Base-by-base conservation (phyloP, 164 flowering plant genomes). In the Cinnamomum micranthum region DNA sequence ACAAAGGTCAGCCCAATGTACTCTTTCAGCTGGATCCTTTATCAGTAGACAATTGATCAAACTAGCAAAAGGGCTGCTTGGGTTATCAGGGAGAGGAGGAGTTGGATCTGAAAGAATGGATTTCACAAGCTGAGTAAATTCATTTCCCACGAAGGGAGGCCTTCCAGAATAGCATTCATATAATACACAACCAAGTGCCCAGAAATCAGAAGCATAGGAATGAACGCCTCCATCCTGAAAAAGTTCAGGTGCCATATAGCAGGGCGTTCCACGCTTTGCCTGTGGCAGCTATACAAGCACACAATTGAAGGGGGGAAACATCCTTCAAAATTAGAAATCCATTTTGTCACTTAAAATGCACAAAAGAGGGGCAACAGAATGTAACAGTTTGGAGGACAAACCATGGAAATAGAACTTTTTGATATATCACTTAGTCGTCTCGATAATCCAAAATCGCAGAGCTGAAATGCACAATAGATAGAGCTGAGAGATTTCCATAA, bases 131-230 rank as follows among this genome's bases (percentile, higher is more conserved):
- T 90, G 93, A 74, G 99, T 96, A 74, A 96, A 91, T 77, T 94
- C 96, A 76, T 80, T 88, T 65, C 88, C 97, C 73, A 91, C 83
- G 84, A 92, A 96, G 24, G 99, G 99, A 78, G 97, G 99, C 77
- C 82, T 87, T 51, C 99, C 99, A 17, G 91, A 76, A 75, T 92
- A 96, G 81, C 98, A 92, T 78, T 96, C 99, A 80, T 87, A 96
- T 50, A 96, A 78, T 13, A 94, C 99, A 82, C 99, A 96, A 75
- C 99, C 98, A 80, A 96, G 93, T 51, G 97, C 97, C 98, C 98
- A 96, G 35, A 94, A 82, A 85, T 96, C 99, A 72, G 99, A 96
- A 71, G 98, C 97, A 87, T 83, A 94, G 52, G 99, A 96, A 85
- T 96, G 99, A 55, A 96, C 93, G 20, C 97, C 98, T 78, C 91